Percentiles rank a stretch among this genome's conserved stretches.
Conservation (phyloP, 2,329 filamentous ascomycete species). For the Hypomyces rosellus region DNA sequence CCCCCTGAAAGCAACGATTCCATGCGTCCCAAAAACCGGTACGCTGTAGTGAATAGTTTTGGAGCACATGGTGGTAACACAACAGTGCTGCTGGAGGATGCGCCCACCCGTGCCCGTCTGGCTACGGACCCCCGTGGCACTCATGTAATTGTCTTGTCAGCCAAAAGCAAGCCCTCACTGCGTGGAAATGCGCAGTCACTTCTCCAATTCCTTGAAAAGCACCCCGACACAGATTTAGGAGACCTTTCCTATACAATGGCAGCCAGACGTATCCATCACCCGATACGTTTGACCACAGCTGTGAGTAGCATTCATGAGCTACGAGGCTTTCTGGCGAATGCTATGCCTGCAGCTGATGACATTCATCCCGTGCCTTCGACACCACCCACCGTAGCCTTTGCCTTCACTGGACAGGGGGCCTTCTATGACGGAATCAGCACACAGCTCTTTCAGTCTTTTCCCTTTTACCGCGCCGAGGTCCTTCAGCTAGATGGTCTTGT, state of each 20-base stretch:
- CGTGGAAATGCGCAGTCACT: constrained; percentile 50
- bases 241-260: constrained; percentile 43
- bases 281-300: background rate
- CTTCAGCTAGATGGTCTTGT: constrained; percentile 26
- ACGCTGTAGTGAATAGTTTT: constrained; percentile 46
- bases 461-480: constrained; percentile 28
- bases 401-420: constrained; percentile 41
- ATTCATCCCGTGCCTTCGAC: background rate
- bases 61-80: constrained; percentile 52
- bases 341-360: background rate
- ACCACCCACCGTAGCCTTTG: constrained; percentile 23
- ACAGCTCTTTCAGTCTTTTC: constrained; percentile 27
- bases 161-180: constrained; percentile 47
- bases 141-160: constrained; percentile 52
- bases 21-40: constrained; percentile 21
- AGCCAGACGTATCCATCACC: constrained; percentile 20
- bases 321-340: background rate
- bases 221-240: constrained; percentile 46
- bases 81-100: constrained; percentile 57
- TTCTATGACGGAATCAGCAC: constrained; percentile 25
- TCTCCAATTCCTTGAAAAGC: constrained; percentile 45
- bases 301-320: background rate
- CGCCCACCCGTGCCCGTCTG: constrained; percentile 55
- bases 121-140: constrained; percentile 43
- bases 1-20: constrained; percentile 5